Evolutionary conservation across 768 basidiomycete genomes (phyloP), one percentile per base, ranked within the genome.

Genomic region (Dictyophora rubrovolvata): DNA sequence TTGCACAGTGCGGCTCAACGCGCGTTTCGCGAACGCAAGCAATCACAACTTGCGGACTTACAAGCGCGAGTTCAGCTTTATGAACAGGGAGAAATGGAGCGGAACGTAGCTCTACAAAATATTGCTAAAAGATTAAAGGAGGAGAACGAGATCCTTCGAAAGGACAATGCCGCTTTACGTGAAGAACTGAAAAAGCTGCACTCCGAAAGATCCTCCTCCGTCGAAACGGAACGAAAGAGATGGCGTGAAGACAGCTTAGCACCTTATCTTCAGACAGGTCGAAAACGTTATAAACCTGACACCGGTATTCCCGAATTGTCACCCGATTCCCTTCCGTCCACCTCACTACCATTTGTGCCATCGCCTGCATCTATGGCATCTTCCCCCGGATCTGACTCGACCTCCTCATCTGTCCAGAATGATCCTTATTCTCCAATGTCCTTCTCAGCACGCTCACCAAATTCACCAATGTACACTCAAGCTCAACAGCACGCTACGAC

Each of bases 11-110:
- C 87, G 33, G 90, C 90, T 12, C 91, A 93, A 68, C 85, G 91
- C 37, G 90, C 91, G 12, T 93, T 93, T 71, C 81, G 91, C 52
- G 91, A 93, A 67, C 82, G 91, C 61, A 93, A 89, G 71, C 89
- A 93, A 68, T 84, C 86, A 4, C 90, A 92, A 66, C 84, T 93
- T 36, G 84, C 87, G 9, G 90, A 92, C 62, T 79, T 93, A 36
- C 90, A 93, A 71, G 86, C 89, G 53, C 87, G 89, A 51, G 76
- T 93, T 54, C 84, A 87, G 62, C 81, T 81, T 18, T 93, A 91
- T 65, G 90, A 93, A 68, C 87, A 89, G 68, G 91, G 91, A n/a
- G 90, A 93, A 68, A 83, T 91, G 23, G 87, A 93, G 69, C 83
- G 89, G 58, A 91, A 87, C 66, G 82, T 93, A 53, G 87, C 88